Evolutionary conservation across 1,284 basidiomycete species (phyloP).

Genomic region (Moniliella sp.): DNA sequence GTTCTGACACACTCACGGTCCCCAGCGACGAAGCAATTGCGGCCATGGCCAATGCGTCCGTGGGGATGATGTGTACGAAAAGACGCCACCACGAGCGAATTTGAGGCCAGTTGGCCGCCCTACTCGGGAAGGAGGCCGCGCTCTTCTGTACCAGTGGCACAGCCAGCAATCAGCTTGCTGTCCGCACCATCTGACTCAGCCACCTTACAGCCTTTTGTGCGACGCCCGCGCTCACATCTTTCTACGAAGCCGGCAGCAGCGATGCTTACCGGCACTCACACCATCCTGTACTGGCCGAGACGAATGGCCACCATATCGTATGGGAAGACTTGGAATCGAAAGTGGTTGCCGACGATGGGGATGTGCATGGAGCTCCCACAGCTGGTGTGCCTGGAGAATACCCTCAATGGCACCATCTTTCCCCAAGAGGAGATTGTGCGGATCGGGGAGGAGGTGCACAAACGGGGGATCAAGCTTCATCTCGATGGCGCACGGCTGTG

Average conservation of each 20-base stretch:
- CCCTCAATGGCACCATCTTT: slow-evolving; percentile 68
- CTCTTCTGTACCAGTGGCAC: slow-evolving; percentile 71
- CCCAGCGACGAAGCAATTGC: slow-evolving; percentile 38
- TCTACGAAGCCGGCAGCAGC: slow-evolving; percentile 64
- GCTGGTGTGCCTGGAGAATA: slow-evolving; percentile 62
- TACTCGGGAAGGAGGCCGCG: slow-evolving; percentile 68
- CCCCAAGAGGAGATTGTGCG: slow-evolving; percentile 69
- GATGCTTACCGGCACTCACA: slow-evolving; percentile 66
- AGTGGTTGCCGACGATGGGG: slow-evolving; percentile 32
- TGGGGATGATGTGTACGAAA: slow-evolving; percentile 39
- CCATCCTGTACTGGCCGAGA: slow-evolving; percentile 45
- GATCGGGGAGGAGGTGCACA: slow-evolving; percentile 56
- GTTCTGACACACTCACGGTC: slow-evolving; percentile 39
- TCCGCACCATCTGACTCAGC: slow-evolving; percentile 73
- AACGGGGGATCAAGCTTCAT: slow-evolving; percentile 47
- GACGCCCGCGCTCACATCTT: slow-evolving; percentile 29
- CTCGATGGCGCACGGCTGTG: slow-evolving; percentile 84
- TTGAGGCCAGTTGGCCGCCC: slow-evolving; percentile 38
- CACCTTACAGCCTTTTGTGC: slow-evolving; percentile 46
- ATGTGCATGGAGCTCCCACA: slow-evolving; percentile 44
- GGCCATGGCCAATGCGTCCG: slow-evolving; percentile 38
- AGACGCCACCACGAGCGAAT: slow-evolving; percentile 19
- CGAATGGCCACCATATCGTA: slow-evolving; percentile 67
- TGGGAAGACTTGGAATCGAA: slow-evolving; percentile 49
- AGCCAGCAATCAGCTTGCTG: slow-evolving; percentile 65